A percentile compares a stretch with the other conserved stretches of the same genome.
Conservation (phyloP, 306 rosid genomes). For the Luffa aegyptiaca region DNA sequence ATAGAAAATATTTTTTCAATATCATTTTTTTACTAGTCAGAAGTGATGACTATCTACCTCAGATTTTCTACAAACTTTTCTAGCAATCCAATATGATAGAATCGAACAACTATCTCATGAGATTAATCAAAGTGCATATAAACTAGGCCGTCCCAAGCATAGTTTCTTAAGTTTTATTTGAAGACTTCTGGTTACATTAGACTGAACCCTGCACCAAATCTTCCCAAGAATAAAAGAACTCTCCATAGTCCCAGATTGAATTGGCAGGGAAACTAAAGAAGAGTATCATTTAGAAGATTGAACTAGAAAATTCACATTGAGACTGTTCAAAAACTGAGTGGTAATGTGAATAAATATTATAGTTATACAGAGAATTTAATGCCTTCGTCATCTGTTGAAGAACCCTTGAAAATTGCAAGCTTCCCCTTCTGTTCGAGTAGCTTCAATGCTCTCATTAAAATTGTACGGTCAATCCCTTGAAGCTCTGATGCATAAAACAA, state of each 20-base stretch:
- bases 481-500: constrained; percentile 47
- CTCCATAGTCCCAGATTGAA: neutral
- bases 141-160: neutral
- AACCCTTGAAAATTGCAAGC: constrained; percentile 87
- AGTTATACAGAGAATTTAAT: constrained; percentile 49
- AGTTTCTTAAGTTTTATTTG: neutral
- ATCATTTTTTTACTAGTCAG: no score
- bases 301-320: neutral
- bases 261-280: neutral
- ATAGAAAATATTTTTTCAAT: no score
- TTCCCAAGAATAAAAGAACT: neutral
- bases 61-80: no score
- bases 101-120: no score
- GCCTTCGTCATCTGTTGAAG: constrained; percentile 93
- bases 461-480: constrained; percentile 63
- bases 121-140: no score
- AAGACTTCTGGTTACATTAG: neutral
- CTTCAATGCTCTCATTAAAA: constrained; percentile 72
- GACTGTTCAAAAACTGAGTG: neutral
- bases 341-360: neutral
- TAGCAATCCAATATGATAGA: no score
- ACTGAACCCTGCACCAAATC: neutral
- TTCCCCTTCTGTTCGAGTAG: constrained; percentile 81
- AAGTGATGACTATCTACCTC: no score
- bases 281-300: neutral